phyloP scores from a whole-genome alignment of 257 asterid genomes.

The Knoxia roxburghii region DNA sequence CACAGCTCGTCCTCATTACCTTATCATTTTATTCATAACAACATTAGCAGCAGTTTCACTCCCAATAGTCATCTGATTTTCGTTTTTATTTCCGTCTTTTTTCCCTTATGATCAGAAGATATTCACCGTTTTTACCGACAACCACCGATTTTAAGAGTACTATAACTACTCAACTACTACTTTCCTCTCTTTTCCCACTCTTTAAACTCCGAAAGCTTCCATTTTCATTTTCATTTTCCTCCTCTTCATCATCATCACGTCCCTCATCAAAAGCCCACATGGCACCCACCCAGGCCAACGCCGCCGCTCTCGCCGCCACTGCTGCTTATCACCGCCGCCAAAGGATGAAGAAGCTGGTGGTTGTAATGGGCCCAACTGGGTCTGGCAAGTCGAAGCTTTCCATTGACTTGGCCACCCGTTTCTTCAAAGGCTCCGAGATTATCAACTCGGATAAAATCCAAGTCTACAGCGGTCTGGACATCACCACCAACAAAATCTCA shows the following conservation, averaged over 20 bases:
- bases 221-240: background rate
- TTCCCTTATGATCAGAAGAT: constrained; percentile 43
- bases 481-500: constrained; percentile 76
- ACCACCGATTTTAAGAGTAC: background rate
- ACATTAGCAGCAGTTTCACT: background rate
- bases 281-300: constrained; percentile 28
- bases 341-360: constrained; percentile 38
- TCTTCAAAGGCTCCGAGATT: constrained; percentile 56
- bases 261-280: constrained; percentile 3
- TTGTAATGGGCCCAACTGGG: constrained; percentile 85
- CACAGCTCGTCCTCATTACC: constrained; percentile 1
- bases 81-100: background rate
- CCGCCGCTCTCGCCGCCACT: constrained; percentile 12
- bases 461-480: constrained; percentile 51
- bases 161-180: constrained; percentile 1
- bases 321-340: constrained; percentile 21
- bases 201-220: background rate
- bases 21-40: background rate
- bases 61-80: background rate
- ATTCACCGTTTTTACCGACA: constrained; percentile 20
- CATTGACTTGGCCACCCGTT: constrained; percentile 58
- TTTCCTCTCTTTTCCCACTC: constrained; percentile 15
- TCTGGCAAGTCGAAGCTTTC: constrained; percentile 88
- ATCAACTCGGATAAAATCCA: constrained; percentile 92
- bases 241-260: background rate